phyloP scores from a whole-genome alignment of 2,329 filamentous ascomycete species.

The Penicillium sp. region DNA sequence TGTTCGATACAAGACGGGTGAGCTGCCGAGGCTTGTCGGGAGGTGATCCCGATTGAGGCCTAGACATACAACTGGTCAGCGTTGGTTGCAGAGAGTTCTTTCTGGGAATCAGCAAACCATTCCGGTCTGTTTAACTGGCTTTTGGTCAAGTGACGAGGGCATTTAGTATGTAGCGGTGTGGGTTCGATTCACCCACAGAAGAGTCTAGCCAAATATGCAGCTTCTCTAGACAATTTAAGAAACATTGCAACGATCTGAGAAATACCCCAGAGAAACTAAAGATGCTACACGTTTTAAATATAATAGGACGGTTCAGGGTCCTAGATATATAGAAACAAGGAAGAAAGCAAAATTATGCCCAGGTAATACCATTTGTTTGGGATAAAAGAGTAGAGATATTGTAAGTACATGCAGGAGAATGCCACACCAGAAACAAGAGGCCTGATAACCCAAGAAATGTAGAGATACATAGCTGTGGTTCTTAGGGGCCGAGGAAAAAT shows the following conservation, averaged over 20 bases:
- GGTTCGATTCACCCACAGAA: not conserved
- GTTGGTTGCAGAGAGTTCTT: not conserved
- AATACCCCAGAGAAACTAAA: not conserved
- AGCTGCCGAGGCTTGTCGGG: not conserved
- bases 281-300: not conserved
- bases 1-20: not conserved
- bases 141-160: not conserved
- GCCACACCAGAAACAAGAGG: slow-evolving; percentile 8
- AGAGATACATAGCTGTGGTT: slow-evolving; percentile 4
- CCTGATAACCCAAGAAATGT: slow-evolving; percentile 6
- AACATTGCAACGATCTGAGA: no score
- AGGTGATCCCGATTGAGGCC: not conserved
- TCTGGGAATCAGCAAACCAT: no score
- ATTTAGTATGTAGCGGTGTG: not conserved
- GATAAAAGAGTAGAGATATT: slow-evolving; percentile 16
- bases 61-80: not conserved
- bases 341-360: not conserved
- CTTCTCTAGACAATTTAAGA: not conserved
- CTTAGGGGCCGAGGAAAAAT: not conserved
- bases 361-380: slow-evolving; percentile 5
- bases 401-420: slow-evolving; percentile 23
- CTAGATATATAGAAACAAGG: not conserved
- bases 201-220: not conserved
- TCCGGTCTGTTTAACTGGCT: not conserved
- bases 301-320: not conserved